These are phyloP conservation scores for Tympanopsis confertula DNA, from an alignment of 2,329 filamentous ascomycete genomes.

Conservation along the genomic window DNA sequence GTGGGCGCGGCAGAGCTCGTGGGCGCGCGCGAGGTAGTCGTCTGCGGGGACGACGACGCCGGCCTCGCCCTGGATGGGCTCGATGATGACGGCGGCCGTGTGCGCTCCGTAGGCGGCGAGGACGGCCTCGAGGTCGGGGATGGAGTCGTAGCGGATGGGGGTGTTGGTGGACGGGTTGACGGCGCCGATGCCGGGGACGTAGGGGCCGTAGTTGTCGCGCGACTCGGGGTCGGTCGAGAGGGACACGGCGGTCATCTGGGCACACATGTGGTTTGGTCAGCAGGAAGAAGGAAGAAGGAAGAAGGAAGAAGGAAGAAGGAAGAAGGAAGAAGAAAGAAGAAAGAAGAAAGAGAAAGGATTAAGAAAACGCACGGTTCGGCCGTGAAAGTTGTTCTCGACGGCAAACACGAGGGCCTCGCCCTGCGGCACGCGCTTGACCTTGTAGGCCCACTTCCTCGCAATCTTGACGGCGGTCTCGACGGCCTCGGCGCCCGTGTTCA, in stretches of 20 bases:
- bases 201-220: slow-evolving; percentile 91
- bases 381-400: slow-evolving; percentile 89
- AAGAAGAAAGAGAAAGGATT: not conserved
- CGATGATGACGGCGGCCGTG: slow-evolving; percentile 84
- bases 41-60: slow-evolving; percentile 91
- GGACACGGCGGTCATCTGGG: slow-evolving; percentile 85
- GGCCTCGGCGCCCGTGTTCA: slow-evolving; percentile 96
- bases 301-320: too few relatives aligned
- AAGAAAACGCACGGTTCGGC: slow-evolving; percentile 56
- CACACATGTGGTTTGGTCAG: slow-evolving; percentile 3
- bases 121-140: slow-evolving; percentile 66
- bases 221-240: slow-evolving; percentile 93
- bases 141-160: slow-evolving; percentile 75
- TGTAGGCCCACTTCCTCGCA: slow-evolving; percentile 95
- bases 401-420: slow-evolving; percentile 76
- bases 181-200: slow-evolving; percentile 79
- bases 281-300: not conserved
- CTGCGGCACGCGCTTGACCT: slow-evolving; percentile 78
- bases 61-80: slow-evolving; percentile 95
- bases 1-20: slow-evolving; percentile 83
- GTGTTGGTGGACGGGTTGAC: slow-evolving; percentile 63
- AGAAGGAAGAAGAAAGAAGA: too few relatives aligned
- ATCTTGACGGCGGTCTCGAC: slow-evolving; percentile 95
- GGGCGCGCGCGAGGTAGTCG: slow-evolving; percentile 70
- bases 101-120: slow-evolving; percentile 72